Conservation (phyloP, 2,329 filamentous ascomycete species). For the Curvularia verruculosa region DNA sequence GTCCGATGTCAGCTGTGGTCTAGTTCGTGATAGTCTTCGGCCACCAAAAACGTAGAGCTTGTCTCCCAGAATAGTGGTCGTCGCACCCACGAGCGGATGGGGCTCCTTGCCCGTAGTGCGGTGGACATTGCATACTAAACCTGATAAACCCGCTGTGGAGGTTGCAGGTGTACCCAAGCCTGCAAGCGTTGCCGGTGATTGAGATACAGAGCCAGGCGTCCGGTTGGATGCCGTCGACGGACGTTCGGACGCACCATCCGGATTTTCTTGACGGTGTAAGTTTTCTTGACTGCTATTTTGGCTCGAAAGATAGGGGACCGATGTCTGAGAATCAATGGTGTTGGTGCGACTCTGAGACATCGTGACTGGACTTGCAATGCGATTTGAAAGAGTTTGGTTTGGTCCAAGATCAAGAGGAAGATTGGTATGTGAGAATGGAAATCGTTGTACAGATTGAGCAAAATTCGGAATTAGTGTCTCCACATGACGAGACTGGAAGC, state of each 20-base stretch:
- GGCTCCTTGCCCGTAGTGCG: constrained; percentile 91
- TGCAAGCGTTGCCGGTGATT: constrained; percentile 49
- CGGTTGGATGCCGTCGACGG: constrained; percentile 40
- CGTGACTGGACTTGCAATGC: constrained; percentile 40
- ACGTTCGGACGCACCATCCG: constrained; percentile 50
- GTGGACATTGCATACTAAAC: constrained; percentile 71
- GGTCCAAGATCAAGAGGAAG: constrained; percentile 29
- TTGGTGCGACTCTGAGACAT: constrained; percentile 55
- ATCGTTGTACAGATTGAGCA: constrained; percentile 51
- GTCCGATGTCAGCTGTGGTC: constrained; percentile 84
- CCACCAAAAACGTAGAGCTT: constrained; percentile 98
- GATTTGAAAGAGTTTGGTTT: constrained; percentile 24
- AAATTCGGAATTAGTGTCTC: constrained; percentile 57
- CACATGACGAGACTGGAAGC: constrained; percentile 53
- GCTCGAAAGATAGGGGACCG: constrained; percentile 52
- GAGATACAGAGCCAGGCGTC: constrained; percentile 53
- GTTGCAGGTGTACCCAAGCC: constrained; percentile 48
- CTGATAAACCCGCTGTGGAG: constrained; percentile 66
- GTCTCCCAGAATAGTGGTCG: constrained; percentile 92
- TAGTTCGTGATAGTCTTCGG: constrained; percentile 80
- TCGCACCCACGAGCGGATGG: constrained; percentile 89
- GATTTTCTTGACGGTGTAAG: constrained; percentile 51
- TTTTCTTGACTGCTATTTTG: constrained; percentile 56
- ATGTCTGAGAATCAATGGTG: constrained; percentile 56
- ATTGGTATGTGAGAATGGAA: constrained; percentile 44